Percentiles rank a stretch among this genome's conserved stretches.
These are phyloP conservation scores for Arthroderma sp. DNA, from an alignment of 2,329 filamentous ascomycete genomes.

Conservation along the genomic window DNA sequence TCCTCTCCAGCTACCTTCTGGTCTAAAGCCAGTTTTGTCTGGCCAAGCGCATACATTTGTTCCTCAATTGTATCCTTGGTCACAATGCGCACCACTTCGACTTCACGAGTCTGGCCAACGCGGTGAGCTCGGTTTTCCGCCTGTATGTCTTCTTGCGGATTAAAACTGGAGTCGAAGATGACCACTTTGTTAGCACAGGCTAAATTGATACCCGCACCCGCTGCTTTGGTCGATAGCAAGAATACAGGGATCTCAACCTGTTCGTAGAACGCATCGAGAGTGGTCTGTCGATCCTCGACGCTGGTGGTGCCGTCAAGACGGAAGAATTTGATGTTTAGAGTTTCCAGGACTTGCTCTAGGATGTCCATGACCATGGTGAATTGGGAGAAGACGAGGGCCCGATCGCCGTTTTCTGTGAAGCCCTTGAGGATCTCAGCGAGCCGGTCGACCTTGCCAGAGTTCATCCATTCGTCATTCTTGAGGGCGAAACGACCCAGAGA, in stretches of 20 bases:
- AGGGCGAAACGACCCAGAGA: conserved; percentile 44
- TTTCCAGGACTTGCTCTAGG: conserved; percentile 65
- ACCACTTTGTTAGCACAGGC: conserved; percentile 94
- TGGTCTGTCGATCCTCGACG: conserved; percentile 68
- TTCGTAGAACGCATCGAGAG: conserved; percentile 76
- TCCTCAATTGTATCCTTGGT: conserved; percentile 77
- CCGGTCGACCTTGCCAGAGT: conserved; percentile 73
- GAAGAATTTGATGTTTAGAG: conserved; percentile 60
- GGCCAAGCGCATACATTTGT: conserved; percentile 77
- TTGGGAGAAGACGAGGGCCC: conserved; percentile 81
- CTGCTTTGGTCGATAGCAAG: conserved; percentile 81
- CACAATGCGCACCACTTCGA: conserved; percentile 80
- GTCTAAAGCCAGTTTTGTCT: conserved; percentile 87
- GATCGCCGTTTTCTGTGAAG: conserved; percentile 70
- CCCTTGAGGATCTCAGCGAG: conserved; percentile 59
- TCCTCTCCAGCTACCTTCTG: conserved; percentile 52
- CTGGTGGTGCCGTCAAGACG: conserved; percentile 76
- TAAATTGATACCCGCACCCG: conserved; percentile 93
- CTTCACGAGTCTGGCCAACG: conserved; percentile 77
- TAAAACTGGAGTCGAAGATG: conserved; percentile 95
- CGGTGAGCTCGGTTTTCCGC: conserved; percentile 94
- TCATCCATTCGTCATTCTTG: conserved; percentile 51
- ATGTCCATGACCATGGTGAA: conserved; percentile 89
- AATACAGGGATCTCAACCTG: conserved; percentile 74
- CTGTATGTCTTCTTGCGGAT: conserved; percentile 96